Base-by-base conservation (phyloP, 768 basidiomycete species). In the Amanita polypyramis region DNA sequence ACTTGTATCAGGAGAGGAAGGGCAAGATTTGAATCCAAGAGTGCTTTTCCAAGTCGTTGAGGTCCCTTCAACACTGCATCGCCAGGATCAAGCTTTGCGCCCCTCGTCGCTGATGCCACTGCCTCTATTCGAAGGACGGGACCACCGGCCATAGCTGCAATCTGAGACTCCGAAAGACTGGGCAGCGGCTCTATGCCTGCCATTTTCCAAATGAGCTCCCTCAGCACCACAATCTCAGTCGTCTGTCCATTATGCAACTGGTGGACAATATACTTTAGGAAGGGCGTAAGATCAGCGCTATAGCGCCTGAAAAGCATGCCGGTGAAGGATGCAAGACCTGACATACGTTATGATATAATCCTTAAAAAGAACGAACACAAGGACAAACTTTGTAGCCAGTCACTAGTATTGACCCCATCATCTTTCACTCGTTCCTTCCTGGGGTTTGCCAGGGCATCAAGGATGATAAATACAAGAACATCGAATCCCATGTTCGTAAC, bases 401-500 rank as follows among this genome's bases (percentile, higher is more conserved):
- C 83, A 2, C 86, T 80, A 2, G 79, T 84, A 58, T 90, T 91
- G 23, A 91, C 90, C 5, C 93, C 93, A 56, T 97, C 94, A 52
- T 85, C 82, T 66, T 97, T 96, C 36, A 93, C 77, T 21, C 90
- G 74, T 39, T 78, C 76, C 62, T 86, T 90, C 56, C 76, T 66
- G 5, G 88, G 85, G 58, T 93, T 85, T 11, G 91, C 80, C 45
- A 98, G 71, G 0, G 88, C 85, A 52, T 95, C 90, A 47, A 99
- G 70, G 51, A 96, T 76, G 46, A 89, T 72, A 60, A 83, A 98
- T 14, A 90, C 80, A 9, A 97, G 70, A 7, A 96, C 90, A 59
- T 99, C 96, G 58, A 91, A 97, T 5, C 90, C 90, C 76, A 99
- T 85, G 52, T 83, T 84, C 2, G 91, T 92, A 54, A 92, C 80